Evolutionary conservation across 805 yeast species (phyloP), one percentile per base, ranked within the genome.

Genomic region (Cyberlindnera japonica): DNA sequence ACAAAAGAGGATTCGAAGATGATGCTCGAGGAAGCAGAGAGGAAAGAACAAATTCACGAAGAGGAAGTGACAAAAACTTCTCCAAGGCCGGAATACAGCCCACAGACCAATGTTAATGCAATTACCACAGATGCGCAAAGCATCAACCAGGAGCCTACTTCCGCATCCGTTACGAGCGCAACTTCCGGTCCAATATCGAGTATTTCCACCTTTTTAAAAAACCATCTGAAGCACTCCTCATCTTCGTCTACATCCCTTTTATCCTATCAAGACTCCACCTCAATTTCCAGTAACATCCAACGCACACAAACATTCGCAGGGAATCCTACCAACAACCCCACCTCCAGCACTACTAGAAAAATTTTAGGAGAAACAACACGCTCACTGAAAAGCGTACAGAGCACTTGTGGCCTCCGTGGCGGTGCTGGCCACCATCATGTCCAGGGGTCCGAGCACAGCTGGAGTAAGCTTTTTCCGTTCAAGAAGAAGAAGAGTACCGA

Each of bases 221-320:
- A 6, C 14, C 44, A 41, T 16, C 23, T 35, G 31, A 41, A 41
- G 13, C 38, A 28, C 17, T 12, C 27, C n/a, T 15, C 19, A 5
- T 26, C 37, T 3, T 22, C 40, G 4, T 12, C 31, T 8, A 19
- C 22, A 2, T 41, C 44, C 2, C 27, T 20, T 2, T 12, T 13
- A 9, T 41, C 44, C 6, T n/a, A n/a, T n/a, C 24, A 23, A 5
- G 37, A 31, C 18, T 36, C 40, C 7, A 4, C 28, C 12, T 5
- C n/a, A 2, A 11, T 28, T 12, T 6, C 22, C 3, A 8, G 22
- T 13, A 13, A n/a, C 15, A 21, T 35, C 20, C 40, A 32, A n/a
- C 26, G 44, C 11, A 35, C 39, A 13, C 44, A 41, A 23, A 41
- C 43, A 3, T 40, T 36, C 20, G 40, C 18, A 3, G 41, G 45